These are phyloP conservation scores for Glonium stellatum DNA, from an alignment of 495 filamentous ascomycete genomes.

Conservation along the genomic window DNA sequence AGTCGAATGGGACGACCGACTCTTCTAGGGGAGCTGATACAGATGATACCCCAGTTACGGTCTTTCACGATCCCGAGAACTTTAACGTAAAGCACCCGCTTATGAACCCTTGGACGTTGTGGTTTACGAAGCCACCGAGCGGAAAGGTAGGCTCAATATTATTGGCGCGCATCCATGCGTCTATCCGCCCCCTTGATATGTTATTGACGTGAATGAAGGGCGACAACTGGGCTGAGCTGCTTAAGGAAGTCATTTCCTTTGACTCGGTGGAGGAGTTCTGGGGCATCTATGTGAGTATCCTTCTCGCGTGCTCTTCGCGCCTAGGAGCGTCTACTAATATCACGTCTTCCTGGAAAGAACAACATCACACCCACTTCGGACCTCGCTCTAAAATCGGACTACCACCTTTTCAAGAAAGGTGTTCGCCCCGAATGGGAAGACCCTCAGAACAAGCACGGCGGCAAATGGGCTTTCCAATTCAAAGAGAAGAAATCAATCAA, in stretches of 20 bases:
- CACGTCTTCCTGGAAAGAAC: slow-evolving; percentile 54
- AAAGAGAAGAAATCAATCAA: slow-evolving; percentile 84
- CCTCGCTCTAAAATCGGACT: slow-evolving; percentile 93
- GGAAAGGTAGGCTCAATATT: slow-evolving; percentile 63
- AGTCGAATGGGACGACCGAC: slow-evolving; percentile 35
- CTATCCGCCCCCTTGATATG: neutral
- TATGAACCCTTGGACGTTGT: slow-evolving; percentile 94
- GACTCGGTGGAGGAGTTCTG: slow-evolving; percentile 99
- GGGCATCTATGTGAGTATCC: slow-evolving; percentile 84
- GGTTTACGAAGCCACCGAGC: slow-evolving; percentile 98
- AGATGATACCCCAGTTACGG: slow-evolving; percentile 63
- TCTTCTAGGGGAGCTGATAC: slow-evolving; percentile 31
- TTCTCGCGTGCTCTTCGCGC: neutral
- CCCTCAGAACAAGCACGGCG: slow-evolving; percentile 94
- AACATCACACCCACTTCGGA: slow-evolving; percentile 96
- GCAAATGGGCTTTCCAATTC: slow-evolving; percentile 97
- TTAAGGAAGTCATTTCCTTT: slow-evolving; percentile 98
- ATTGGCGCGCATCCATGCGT: neutral
- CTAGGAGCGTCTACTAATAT: slow-evolving; percentile 20
- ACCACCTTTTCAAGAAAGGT: slow-evolving; percentile 97
- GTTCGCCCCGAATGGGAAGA: slow-evolving; percentile 99
- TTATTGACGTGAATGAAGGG: slow-evolving; percentile 48
- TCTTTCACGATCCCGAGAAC: slow-evolving; percentile 95
- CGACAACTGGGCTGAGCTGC: slow-evolving; percentile 95
- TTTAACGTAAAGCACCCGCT: slow-evolving; percentile 98